These are phyloP conservation scores for Populus hybrid DNA, from an alignment of 441 rosid genomes.

Conservation along the genomic window DNA sequence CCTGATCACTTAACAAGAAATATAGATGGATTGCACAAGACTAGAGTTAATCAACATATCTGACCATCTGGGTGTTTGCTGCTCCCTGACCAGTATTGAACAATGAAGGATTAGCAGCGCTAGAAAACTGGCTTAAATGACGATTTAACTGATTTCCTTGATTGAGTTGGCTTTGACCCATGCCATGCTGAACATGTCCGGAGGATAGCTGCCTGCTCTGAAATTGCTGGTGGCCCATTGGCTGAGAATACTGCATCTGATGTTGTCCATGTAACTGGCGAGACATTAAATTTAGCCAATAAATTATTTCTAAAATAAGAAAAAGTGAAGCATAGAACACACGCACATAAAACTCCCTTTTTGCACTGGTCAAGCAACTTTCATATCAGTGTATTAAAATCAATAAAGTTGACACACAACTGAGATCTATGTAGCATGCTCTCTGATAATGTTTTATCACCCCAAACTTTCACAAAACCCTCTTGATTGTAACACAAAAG, in stretches of 20 bases:
- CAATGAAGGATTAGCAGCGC: slow-evolving; percentile 72
- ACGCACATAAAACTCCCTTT: not conserved
- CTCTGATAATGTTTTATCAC: not conserved
- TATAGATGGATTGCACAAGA: not conserved
- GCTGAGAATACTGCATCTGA: slow-evolving; percentile 92
- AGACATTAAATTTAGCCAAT: slow-evolving; percentile 14
- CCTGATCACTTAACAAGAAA: not conserved
- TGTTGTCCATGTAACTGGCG: slow-evolving; percentile 70
- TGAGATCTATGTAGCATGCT: not conserved
- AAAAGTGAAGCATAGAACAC: not conserved
- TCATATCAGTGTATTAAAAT: not conserved
- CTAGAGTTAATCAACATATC: slow-evolving; percentile 26
- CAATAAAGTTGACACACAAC: not conserved
- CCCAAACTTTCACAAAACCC: not conserved
- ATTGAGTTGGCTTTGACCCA: slow-evolving; percentile 85
- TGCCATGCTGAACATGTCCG: slow-evolving; percentile 75
- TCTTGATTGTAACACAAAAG: not conserved
- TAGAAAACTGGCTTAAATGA: slow-evolving; percentile 75
- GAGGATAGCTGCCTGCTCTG: slow-evolving; percentile 83
- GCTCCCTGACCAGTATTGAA: slow-evolving; percentile 91
- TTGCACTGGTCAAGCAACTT: not conserved
- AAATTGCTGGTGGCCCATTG: slow-evolving; percentile 86
- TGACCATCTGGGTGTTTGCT: slow-evolving; percentile 81
- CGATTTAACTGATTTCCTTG: slow-evolving; percentile 81
- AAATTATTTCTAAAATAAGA: not conserved